These are phyloP conservation scores for Vaccinium myrtillus DNA, from an alignment of 148 eudicot genomes.

Conservation along the genomic window DNA sequence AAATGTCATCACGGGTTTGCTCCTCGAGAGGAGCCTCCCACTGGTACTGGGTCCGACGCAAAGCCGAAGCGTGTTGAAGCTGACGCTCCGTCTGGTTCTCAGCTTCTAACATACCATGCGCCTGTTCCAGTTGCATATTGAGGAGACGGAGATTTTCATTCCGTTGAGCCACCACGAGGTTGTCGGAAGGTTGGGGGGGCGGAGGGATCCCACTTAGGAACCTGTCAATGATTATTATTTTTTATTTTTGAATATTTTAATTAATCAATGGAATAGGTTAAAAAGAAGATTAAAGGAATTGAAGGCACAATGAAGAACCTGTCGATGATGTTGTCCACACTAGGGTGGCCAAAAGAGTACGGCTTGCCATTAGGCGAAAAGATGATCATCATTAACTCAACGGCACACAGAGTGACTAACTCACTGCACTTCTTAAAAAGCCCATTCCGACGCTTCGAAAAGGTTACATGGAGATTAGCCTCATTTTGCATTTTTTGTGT, in stretches of 20 bases:
- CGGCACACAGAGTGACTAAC: conserved; percentile 34
- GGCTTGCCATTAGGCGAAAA: conserved; percentile 26
- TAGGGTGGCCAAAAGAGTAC: conserved; percentile 32
- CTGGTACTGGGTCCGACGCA: neutral
- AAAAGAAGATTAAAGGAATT: too few relatives aligned
- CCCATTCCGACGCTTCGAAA: conserved; percentile 34
- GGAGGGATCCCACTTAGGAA: conserved; percentile 3
- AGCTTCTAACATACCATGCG: neutral
- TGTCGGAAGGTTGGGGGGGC: neutral
- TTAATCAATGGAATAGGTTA: too few relatives aligned
- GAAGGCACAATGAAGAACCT: neutral
- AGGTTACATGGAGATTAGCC: conserved; percentile 29
- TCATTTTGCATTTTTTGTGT: conserved; percentile 17
- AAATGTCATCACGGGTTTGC: conserved; percentile 12
- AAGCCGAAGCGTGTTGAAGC: neutral
- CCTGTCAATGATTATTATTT: too few relatives aligned
- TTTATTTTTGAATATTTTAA: too few relatives aligned
- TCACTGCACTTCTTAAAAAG: conserved; percentile 43
- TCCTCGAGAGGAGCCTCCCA: conserved; percentile 31
- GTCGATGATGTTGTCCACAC: conserved; percentile 16
- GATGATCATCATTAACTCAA: conserved; percentile 21
- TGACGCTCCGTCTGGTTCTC: conserved; percentile 15
- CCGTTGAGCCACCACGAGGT: conserved; percentile 15
- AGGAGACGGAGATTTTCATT: conserved; percentile 1
- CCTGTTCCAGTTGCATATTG: conserved; percentile 11